Conservation (phyloP, 2,329 filamentous ascomycete genomes). For the Aspergillus sp. region DNA sequence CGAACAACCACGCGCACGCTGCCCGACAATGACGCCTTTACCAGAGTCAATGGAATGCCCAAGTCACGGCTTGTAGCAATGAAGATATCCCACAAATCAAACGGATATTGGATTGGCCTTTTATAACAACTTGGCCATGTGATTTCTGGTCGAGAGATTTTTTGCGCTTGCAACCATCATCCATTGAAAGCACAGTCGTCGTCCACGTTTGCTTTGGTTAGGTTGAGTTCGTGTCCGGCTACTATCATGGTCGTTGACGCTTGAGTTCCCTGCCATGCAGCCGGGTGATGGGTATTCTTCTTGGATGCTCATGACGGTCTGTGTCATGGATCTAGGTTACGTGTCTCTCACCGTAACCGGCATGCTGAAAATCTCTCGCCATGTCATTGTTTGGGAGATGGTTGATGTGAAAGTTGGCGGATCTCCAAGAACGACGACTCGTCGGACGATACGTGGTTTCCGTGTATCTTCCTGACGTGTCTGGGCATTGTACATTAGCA, state of each 20-base stretch:
- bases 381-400: background rate
- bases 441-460: too few relatives aligned
- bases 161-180: slow-evolving; percentile 7
- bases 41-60: slow-evolving; percentile 22
- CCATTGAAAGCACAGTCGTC: background rate
- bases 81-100: slow-evolving; percentile 20
- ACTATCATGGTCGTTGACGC: slow-evolving; percentile 16
- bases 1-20: slow-evolving; percentile 1
- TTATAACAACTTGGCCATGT: slow-evolving; percentile 27
- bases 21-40: slow-evolving; percentile 10
- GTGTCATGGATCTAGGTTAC: background rate
- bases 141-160: slow-evolving; percentile 17
- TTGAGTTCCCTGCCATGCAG: slow-evolving; percentile 29
- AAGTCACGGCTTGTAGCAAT: slow-evolving; percentile 38
- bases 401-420: too few relatives aligned
- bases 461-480: too few relatives aligned
- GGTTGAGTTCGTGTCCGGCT: slow-evolving; percentile 32
- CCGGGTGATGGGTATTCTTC: background rate
- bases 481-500: background rate
- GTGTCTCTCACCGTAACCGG: background rate
- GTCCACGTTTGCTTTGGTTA: slow-evolving; percentile 6
- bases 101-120: slow-evolving; percentile 30
- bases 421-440: too few relatives aligned
- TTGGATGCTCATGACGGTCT: too few relatives aligned
- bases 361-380: background rate